Conservation (phyloP, 164 flowering plant genomes). For the Chimonanthus praecox region DNA sequence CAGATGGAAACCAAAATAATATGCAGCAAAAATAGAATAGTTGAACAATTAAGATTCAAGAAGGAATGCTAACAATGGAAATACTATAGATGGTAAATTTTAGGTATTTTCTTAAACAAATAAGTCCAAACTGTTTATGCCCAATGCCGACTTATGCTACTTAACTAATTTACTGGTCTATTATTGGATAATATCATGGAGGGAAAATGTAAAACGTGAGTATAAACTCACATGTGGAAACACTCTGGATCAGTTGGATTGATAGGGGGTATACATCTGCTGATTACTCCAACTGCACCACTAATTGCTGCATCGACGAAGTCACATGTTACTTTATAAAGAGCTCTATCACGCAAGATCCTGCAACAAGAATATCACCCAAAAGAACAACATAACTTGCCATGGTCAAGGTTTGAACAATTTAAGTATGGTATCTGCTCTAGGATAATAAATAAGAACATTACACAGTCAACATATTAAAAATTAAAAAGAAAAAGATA, state of each 20-base stretch:
- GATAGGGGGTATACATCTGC: conserved; percentile 96
- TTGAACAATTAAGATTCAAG: too few species aligned
- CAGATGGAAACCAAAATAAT: too few species aligned
- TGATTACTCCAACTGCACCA: conserved; percentile 97
- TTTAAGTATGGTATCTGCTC: not conserved
- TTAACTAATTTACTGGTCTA: too few species aligned
- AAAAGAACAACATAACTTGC: not conserved
- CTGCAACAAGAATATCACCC: conserved; percentile 36
- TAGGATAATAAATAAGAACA: not conserved
- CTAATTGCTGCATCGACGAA: conserved; percentile 94
- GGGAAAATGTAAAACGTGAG: not conserved
- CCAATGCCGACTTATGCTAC: too few species aligned
- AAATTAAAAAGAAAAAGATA: not conserved
- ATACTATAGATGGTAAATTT: too few species aligned
- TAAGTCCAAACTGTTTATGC: too few species aligned
- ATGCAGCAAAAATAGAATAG: too few species aligned
- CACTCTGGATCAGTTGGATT: conserved; percentile 99
- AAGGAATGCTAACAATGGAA: too few species aligned
- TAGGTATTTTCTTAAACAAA: too few species aligned
- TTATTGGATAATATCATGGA: not conserved
- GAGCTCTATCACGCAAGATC: conserved; percentile 91
- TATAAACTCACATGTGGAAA: conserved; percentile 91
- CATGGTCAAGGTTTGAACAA: not conserved
- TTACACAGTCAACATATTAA: not conserved
- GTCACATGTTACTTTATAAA: conserved; percentile 95